Base-by-base conservation (phyloP, 1,284 basidiomycete genomes). In the Coniferiporia weirii region DNA sequence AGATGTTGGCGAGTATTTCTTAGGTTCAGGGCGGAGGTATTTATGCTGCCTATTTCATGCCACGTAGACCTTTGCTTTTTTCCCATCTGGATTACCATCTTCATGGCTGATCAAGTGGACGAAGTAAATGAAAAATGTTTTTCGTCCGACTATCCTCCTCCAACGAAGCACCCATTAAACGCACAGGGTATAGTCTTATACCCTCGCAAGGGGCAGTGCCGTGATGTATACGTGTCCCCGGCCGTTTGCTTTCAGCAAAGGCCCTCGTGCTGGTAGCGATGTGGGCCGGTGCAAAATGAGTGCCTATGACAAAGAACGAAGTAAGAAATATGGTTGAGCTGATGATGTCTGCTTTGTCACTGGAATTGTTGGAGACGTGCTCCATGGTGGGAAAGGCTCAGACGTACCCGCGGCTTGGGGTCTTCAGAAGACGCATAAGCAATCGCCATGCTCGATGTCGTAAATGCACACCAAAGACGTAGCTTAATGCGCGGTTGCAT, bases 381-480 rank as follows among this genome's bases (percentile, higher is more conserved):
- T 27, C 27, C 27, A 27, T 27, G 27, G 22, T 32, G 17, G 3
- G 19, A 47, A 12, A 55, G n/a, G n/a, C 5, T 22, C 44, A 43
- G 44, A 67, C 72, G 56, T 70, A 85, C 87, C 76, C 80, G 82
- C 22, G 85, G 80, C 66, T 76, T 80, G 32, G 75, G 72, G 46
- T 75, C 71, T 48, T 67, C 65, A 45, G 80, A 76, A 20, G 83
- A 82, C 7, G 79, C 79, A 64, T 85, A 88, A 38, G 79, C 88
- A 54, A 91, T 74, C 0, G 88, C 86, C 87, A 91, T 90, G 68
- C 85, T 88, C 34, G 81, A 75, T n/a, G 89, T 85, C 9, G 89
- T 91, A 72, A 91, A 91, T 40, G 83, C 87, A 67, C 89, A 90
- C 85, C 87, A 91, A 38, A 90, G 69, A 40, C 85, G 81, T 27